Conservation (phyloP, 176 grass and related monocot genomes). For the Chrysopogon serrulatus region DNA sequence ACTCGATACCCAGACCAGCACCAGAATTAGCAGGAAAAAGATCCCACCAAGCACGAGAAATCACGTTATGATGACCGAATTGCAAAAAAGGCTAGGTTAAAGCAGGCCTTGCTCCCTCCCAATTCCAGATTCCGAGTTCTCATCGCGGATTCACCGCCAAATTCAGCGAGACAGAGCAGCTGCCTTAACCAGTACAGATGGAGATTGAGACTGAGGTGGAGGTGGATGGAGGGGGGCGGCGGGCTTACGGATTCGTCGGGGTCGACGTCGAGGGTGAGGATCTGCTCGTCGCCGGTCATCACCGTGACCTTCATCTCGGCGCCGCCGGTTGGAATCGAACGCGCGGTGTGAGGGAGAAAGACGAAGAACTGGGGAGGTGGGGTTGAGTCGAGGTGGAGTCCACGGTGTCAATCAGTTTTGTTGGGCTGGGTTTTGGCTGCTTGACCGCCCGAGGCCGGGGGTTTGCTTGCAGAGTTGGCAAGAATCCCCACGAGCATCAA, state of each 20-base stretch:
- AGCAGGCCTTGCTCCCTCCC: neutral
- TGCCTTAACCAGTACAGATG: neutral
- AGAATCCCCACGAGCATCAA: neutral
- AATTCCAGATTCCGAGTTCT: neutral
- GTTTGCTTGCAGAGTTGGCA: neutral
- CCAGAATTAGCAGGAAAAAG: neutral
- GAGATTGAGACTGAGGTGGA: constrained; percentile 30
- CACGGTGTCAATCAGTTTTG: neutral
- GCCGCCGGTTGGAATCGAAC: neutral
- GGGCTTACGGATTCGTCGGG: constrained; percentile 76
- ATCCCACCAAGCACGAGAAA: neutral
- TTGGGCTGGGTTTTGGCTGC: neutral
- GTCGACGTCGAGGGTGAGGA: constrained; percentile 84
- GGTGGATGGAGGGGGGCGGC: neutral
- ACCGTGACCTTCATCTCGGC: constrained; percentile 91
- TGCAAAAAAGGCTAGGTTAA: neutral
- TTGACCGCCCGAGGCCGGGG: neutral
- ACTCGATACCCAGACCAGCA: neutral
- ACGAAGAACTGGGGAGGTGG: neutral
- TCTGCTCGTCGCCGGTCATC: constrained; percentile 83
- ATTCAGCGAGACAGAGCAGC: neutral
- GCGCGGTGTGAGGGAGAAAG: neutral
- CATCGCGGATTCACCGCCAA: neutral
- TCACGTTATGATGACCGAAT: neutral
- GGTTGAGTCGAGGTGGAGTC: neutral